Conservation (phyloP, 306 rosid genomes). For the Pyrus betulifolia region DNA sequence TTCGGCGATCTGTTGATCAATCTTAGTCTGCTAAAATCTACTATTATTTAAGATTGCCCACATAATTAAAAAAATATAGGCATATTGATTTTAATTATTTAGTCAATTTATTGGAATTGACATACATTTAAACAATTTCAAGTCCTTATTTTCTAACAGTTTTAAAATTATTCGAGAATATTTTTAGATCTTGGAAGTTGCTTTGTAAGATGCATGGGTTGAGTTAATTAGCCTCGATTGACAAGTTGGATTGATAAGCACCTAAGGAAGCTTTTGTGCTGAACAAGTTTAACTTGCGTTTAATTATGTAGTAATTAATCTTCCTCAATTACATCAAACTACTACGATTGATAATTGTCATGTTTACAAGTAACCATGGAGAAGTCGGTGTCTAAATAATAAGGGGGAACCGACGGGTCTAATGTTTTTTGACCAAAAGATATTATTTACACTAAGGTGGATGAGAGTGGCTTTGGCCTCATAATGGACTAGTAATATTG, state of each 20-base stretch:
- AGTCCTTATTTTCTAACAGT: not conserved
- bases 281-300: not conserved
- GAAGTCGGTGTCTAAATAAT: not conserved
- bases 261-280: not conserved
- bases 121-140: not conserved
- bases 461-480: no score
- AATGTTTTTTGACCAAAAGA: no score
- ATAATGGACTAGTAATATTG: no score
- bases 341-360: not conserved
- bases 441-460: no score
- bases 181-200: not conserved
- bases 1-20: constrained; percentile 3
- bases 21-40: not conserved
- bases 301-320: not conserved
- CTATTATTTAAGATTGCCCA: not conserved
- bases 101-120: not conserved
- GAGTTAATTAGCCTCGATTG: not conserved
- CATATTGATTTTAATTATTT: not conserved
- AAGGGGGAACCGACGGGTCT: not conserved
- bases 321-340: not conserved
- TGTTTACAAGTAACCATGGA: not conserved
- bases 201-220: not conserved
- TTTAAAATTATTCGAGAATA: not conserved
- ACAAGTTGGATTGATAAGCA: not conserved
- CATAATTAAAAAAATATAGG: not conserved